phyloP scores from a whole-genome alignment of 2,329 filamentous ascomycete species.

The Knufia petricola region DNA sequence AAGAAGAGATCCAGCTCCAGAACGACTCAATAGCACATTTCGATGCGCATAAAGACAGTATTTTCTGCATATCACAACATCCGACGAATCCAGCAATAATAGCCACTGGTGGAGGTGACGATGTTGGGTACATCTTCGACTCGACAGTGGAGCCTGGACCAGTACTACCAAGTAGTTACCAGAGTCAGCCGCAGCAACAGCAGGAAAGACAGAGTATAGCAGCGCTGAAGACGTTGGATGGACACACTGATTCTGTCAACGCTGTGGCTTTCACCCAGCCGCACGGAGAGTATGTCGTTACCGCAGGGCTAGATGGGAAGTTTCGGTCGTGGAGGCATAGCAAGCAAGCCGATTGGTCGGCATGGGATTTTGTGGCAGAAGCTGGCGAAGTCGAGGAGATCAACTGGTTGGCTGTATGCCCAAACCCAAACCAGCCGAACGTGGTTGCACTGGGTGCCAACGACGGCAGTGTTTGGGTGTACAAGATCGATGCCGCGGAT shows the following conservation, averaged over 20 bases:
- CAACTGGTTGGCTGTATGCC: constrained; percentile 77
- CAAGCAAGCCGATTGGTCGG: constrained; percentile 37
- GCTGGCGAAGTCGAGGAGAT: constrained; percentile 88
- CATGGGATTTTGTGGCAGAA: constrained; percentile 61
- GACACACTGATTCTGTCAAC: constrained; percentile 86
- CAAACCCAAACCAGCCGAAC: constrained; percentile 61
- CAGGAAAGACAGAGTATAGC: constrained; percentile 52
- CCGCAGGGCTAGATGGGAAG: constrained; percentile 77
- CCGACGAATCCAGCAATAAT: constrained; percentile 67
- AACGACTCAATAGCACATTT: constrained; percentile 95
- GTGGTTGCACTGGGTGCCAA: constrained; percentile 77
- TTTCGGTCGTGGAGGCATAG: constrained; percentile 59
- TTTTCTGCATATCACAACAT: constrained; percentile 93
- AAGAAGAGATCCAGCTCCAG: constrained; percentile 65
- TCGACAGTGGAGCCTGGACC: constrained; percentile 51
- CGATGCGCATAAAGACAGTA: constrained; percentile 77
- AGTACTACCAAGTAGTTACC: constrained; percentile 66
- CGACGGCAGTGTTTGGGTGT: constrained; percentile 93
- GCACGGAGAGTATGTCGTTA: constrained; percentile 72
- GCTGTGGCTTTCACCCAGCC: constrained; percentile 75
- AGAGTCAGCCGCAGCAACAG: constrained; percentile 52
- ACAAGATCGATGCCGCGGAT: constrained; percentile 65
- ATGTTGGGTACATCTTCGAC: constrained; percentile 80
- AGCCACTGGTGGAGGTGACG: constrained; percentile 78
- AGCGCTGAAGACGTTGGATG: constrained; percentile 66